Evolutionary conservation across 2,329 filamentous ascomycete genomes (phyloP), one percentile per base, ranked within the genome.

Genomic region (Nigrospora osmanthi): DNA sequence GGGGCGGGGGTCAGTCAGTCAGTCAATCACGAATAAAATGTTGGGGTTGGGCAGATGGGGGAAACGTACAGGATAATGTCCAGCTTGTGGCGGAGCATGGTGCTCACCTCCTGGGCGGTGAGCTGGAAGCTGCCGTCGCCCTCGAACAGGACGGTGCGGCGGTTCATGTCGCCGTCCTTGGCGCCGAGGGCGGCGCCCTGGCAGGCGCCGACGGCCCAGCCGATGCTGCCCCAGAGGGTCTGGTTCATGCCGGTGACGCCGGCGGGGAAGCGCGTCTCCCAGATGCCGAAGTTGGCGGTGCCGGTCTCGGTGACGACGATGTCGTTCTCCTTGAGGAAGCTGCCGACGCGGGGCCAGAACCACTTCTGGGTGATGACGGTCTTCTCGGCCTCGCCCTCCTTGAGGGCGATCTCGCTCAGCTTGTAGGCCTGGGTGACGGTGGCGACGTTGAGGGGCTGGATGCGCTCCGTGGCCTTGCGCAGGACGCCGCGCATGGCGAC

Each of bases 111-210:
- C 61, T 95, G 89, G 0, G 79, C 83, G 0, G 88, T 94, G 47
- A 95, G 73, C 62, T 95, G 88, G 64, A 94, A 83, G 46, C 83
- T 88, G 28, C 89, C 89, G 56, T 95, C 89, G 19, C 89, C 89
- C n/a, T 89, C 87, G 58, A 94, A 90, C 34, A 95, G 72, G 38
- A 96, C 83, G 0, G 85, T 89, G 48, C 89, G 73, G 23, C 80
- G 68, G 42, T 47, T 43, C 45, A 48, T 46, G 5, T 69, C 71
- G 34, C 68, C 65, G 58, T 93, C 88, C 54, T 81, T 82, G 0
- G 81, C 79, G 1, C 87, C 89, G 11, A 93, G 71, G 1, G 85
- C 86, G 15, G 87, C 89, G 32, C 76, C 76, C 55, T 80, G 76
- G 32, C 69, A 70, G 16, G 77, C 76, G 47, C 75, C 75, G 15